Base-by-base conservation (phyloP, 2,329 filamentous ascomycete species). In the Penicillium digitatum region DNA sequence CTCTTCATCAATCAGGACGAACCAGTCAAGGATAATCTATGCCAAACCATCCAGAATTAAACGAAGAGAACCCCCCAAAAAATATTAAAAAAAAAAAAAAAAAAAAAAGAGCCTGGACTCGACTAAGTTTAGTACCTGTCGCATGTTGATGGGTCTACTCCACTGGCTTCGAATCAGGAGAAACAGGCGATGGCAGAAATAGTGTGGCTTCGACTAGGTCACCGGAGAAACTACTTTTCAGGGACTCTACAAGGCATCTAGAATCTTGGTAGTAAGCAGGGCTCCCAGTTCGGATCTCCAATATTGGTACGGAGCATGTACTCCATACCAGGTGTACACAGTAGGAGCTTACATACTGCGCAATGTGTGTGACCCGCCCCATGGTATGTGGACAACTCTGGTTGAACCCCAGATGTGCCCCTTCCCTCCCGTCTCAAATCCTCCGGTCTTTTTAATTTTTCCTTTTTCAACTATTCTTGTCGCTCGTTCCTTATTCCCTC, bases 391-490 rank as follows among this genome's bases (percentile, higher is more conserved):
- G 51, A 49, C 51, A 53, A 47, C 27, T 43, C 29, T 42, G 40
- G 31, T 35, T 39, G 50, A 53, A 53, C 51, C 51, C 51, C 51
- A 54, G 51, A 54, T 52, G 50, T 47, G 50, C 51, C 51, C 51
- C 43, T 43, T 46, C 31, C 22, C 39, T 51, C 34, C 46, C 46
- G 34, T 48, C 37, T 43, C 43, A 20, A 45, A 44, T 16, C 42
- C 29, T 40, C 26, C 31, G 14, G 27, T 9, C 20, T n/a, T 34
- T 26, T 27, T n/a, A n/a, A n/a, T n/a, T 29, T 50, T 18, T 18
- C 16, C 48, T 32, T 24, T 26, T 18, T 29, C 26, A 26, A 32
- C 37, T 20, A 27, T 32, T 31, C 34, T 24, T 34, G 37, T 54
- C 51, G 48, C 51, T 53, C 51, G 27, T 54, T 54, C n/a, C 16